Evolutionary conservation across 2,329 filamentous ascomycete species (phyloP).

Genomic region (Tolypocladium ophioglossoides): DNA sequence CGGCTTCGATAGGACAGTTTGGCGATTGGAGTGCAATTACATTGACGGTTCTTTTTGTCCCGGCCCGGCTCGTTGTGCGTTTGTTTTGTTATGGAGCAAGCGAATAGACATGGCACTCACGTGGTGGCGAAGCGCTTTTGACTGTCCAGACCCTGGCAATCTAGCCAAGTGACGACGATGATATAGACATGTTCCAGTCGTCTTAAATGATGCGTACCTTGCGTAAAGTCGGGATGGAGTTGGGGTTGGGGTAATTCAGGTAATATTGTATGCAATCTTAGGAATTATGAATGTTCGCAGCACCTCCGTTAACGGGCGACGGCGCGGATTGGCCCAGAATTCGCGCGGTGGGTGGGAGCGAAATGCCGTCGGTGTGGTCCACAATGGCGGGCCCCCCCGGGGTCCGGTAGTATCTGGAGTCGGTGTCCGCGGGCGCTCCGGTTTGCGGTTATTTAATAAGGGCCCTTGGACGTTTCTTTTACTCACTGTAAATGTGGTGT

Average conservation of each 20-base stretch:
- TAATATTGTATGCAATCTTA: no score
- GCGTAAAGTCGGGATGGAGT: no score
- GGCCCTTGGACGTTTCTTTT: not conserved
- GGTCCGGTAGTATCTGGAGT: not conserved
- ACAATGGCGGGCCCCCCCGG: not conserved
- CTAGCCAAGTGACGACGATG: no score
- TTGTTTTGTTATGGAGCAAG: not conserved
- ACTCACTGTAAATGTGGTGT: not conserved
- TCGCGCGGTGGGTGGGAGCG: not conserved
- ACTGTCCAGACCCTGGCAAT: not conserved
- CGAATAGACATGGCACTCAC: not conserved
- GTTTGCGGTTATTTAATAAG: not conserved
- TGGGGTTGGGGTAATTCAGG: not conserved
- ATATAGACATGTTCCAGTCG: no score
- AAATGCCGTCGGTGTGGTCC: not conserved
- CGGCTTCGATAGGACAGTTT: conserved; percentile 37
- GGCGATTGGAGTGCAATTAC: conserved; percentile 42
- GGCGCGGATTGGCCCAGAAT: not conserved
- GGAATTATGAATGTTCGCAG: no score
- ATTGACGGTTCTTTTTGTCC: conserved; percentile 17
- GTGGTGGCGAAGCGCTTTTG: not conserved
- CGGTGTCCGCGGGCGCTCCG: not conserved
- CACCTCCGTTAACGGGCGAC: not conserved
- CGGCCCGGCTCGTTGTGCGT: not conserved
- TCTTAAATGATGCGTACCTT: no score